phyloP scores from a whole-genome alignment of 345 rosid genomes.

The Dimocarpus longan region DNA sequence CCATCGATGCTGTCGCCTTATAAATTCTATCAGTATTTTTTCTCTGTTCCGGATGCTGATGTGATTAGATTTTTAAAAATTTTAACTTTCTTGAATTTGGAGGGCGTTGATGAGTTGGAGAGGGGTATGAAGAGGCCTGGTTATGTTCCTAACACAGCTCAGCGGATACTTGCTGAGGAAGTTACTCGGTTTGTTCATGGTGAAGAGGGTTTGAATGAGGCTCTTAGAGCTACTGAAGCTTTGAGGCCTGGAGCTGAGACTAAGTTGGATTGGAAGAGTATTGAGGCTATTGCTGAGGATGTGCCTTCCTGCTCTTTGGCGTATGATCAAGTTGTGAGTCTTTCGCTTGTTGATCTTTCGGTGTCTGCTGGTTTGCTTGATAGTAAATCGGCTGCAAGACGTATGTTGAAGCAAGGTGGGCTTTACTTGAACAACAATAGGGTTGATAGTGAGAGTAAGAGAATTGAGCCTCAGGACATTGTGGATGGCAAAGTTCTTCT shows the following conservation, averaged over 20 bases:
- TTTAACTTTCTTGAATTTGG: conserved; percentile 73
- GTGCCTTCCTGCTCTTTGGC: conserved; percentile 78
- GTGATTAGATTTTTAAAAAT: conserved; percentile 74
- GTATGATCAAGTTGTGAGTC: conserved; percentile 53
- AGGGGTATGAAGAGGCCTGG: conserved; percentile 68
- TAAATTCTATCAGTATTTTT: conserved; percentile 92
- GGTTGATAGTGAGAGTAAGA: conserved; percentile 71
- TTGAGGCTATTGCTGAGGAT: conserved; percentile 86
- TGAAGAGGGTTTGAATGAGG: conserved; percentile 85
- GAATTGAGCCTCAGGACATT: conserved; percentile 68
- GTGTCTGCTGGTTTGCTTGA: conserved; percentile 85
- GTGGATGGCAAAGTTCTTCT: conserved; percentile 90
- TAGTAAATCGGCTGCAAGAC: conserved; percentile 82
- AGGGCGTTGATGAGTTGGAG: conserved; percentile 65
- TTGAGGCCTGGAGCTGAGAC: conserved; percentile 92
- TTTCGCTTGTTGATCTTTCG: conserved; percentile 65
- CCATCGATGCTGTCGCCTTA: conserved; percentile 78
- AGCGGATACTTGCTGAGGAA: conserved; percentile 84
- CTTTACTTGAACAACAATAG: conserved; percentile 89
- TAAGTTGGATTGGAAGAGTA: conserved; percentile 81
- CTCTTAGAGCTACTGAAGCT: conserved; percentile 89
- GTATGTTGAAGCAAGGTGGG: conserved; percentile 92
- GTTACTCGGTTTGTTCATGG: conserved; percentile 93
- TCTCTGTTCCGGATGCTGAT: conserved; percentile 86
- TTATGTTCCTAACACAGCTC: conserved; percentile 70